These are phyloP conservation scores for Malassezia nana DNA, from an alignment of 1,284 basidiomycete genomes.

Conservation along the genomic window DNA sequence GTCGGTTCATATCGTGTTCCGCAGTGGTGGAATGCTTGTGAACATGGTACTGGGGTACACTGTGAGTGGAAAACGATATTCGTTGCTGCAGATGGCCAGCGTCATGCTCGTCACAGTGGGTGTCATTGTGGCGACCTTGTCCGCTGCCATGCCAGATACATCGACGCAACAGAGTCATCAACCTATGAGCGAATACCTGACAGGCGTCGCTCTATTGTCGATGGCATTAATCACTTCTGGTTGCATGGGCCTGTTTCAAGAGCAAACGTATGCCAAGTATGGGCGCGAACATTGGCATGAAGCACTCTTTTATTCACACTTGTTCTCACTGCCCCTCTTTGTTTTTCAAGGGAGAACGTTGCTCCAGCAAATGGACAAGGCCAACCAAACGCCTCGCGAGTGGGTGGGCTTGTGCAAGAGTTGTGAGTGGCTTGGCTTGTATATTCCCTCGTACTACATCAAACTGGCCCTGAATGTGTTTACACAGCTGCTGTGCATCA, in stretches of 20 bases:
- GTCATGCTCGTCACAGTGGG: slow-evolving; percentile 71
- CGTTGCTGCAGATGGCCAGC: slow-evolving; percentile 50
- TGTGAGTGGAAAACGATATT: slow-evolving; percentile 52
- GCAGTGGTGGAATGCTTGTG: slow-evolving; percentile 75
- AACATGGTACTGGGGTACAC: slow-evolving; percentile 66
- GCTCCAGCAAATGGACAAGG: slow-evolving; percentile 16
- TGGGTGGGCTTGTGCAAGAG: slow-evolving; percentile 22
- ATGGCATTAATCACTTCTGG: slow-evolving; percentile 71
- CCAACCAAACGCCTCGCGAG: slow-evolving; percentile 27
- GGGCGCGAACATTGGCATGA: slow-evolving; percentile 68
- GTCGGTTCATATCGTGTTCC: slow-evolving; percentile 85
- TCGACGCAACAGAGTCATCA: neutral
- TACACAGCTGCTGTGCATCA: slow-evolving; percentile 78
- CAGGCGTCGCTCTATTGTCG: slow-evolving; percentile 64
- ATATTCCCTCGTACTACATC: slow-evolving; percentile 59
- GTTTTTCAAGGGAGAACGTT: slow-evolving; percentile 16
- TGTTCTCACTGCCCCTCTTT: slow-evolving; percentile 66
- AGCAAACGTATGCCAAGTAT: slow-evolving; percentile 65
- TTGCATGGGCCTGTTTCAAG: slow-evolving; percentile 74
- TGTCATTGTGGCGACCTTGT: slow-evolving; percentile 71
- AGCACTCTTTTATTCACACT: slow-evolving; percentile 68
- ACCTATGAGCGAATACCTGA: slow-evolving; percentile 54
- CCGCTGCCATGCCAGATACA: slow-evolving; percentile 1
- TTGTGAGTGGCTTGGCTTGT: slow-evolving; percentile 16
- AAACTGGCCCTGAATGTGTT: slow-evolving; percentile 63